These are phyloP conservation scores for Rhododendron ferrugineum DNA, from an alignment of 148 eudicot genomes.

Conservation along the genomic window DNA sequence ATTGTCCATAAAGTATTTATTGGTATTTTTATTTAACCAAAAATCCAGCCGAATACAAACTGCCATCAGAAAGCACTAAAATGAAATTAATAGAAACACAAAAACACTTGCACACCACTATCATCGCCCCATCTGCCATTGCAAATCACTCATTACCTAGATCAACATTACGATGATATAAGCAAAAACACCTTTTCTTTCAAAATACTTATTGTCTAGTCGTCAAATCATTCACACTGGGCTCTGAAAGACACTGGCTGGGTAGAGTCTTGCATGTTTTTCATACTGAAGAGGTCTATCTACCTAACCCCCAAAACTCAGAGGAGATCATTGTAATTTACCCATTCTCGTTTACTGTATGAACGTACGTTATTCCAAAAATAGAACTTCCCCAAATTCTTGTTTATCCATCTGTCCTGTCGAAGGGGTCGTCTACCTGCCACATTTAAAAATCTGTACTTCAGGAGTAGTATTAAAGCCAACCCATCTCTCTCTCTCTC, in stretches of 20 bases:
- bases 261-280: not conserved
- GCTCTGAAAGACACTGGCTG: not conserved
- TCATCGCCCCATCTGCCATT: too few relatives aligned
- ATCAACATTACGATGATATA: too few relatives aligned
- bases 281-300: not conserved
- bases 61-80: too few relatives aligned
- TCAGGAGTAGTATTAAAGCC: not conserved
- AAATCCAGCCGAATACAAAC: not conserved
- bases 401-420: not conserved
- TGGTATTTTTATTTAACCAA: not conserved
- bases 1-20: too few relatives aligned
- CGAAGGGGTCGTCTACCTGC: not conserved
- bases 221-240: not conserved
- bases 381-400: not conserved
- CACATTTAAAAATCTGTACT: not conserved
- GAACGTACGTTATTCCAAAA: not conserved
- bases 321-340: not conserved
- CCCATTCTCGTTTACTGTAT: not conserved
- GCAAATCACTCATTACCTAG: too few relatives aligned
- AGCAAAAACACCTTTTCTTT: too few relatives aligned
- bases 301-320: not conserved
- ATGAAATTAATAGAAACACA: too few relatives aligned
- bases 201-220: not conserved
- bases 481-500: not conserved
- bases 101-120: too few relatives aligned